Conservation (phyloP, 257 asterid species). For the Nicotiana attenuata region DNA sequence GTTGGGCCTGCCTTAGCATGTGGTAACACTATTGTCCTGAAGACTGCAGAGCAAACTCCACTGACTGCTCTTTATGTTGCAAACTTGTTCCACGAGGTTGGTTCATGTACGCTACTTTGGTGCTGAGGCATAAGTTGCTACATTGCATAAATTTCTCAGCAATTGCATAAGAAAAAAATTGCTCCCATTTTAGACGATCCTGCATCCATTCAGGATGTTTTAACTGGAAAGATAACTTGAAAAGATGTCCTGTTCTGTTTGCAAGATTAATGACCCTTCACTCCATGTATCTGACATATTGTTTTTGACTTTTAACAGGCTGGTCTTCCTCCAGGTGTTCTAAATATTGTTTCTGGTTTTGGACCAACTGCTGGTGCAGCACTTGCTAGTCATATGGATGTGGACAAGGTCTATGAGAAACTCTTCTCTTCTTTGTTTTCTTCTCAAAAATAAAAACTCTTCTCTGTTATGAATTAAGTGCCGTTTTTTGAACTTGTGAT, state of each 20-base stretch:
- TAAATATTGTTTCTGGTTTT: constrained; percentile 58
- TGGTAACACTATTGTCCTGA: constrained; percentile 68
- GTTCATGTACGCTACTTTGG: background rate
- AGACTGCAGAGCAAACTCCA: constrained; percentile 88
- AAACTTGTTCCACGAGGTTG: constrained; percentile 66
- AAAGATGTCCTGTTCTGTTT: background rate
- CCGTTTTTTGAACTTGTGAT: background rate
- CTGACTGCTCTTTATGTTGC: constrained; percentile 68
- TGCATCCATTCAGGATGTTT: background rate
- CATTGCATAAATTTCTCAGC: background rate
- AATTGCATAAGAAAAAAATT: background rate
- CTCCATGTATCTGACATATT: background rate
- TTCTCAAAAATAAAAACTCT: background rate
- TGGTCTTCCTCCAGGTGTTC: constrained; percentile 82
- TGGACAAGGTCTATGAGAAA: constrained; percentile 52
- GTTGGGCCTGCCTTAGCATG: constrained; percentile 75
- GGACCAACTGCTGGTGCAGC: constrained; percentile 92
- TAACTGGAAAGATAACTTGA: background rate
- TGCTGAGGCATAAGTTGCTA: background rate
- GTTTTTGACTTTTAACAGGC: constrained; percentile 37
- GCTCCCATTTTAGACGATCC: background rate
- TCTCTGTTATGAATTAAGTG: background rate
- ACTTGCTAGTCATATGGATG: constrained; percentile 85
- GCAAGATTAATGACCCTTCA: background rate
- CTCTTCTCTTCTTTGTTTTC: background rate